Conservation (phyloP, 192 early-diverging fungal genomes). For the Hyaloraphidium curvatum region DNA sequence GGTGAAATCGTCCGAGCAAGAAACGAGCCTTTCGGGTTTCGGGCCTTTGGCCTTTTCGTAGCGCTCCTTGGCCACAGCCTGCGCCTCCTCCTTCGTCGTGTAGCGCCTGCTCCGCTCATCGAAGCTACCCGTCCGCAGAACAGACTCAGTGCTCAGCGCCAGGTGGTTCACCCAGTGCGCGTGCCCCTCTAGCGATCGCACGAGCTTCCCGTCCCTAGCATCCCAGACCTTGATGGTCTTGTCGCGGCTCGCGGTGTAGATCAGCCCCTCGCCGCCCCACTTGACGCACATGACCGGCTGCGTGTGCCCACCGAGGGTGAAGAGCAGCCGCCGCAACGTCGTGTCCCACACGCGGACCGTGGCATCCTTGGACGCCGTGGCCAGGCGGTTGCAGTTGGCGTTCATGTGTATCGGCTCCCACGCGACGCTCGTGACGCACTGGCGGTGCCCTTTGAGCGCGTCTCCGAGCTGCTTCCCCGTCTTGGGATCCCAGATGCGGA, state of each 20-base stretch:
- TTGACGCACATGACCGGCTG: slow-evolving; percentile 82
- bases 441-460: slow-evolving; percentile 60
- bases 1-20: slow-evolving; percentile 93
- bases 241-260: slow-evolving; percentile 84
- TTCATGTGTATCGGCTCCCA: slow-evolving; percentile 94
- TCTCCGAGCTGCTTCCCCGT: slow-evolving; percentile 63
- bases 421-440: slow-evolving; percentile 72
- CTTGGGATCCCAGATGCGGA: slow-evolving; percentile 74
- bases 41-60: slow-evolving; percentile 50
- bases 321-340: slow-evolving; percentile 41
- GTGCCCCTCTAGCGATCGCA: slow-evolving; percentile 72
- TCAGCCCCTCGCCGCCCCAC: slow-evolving; percentile 88
- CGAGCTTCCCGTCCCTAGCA: slow-evolving; percentile 47
- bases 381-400: slow-evolving; percentile 53
- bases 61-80: slow-evolving; percentile 49
- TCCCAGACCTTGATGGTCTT: slow-evolving; percentile 96
- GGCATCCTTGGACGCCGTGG: slow-evolving; percentile 78
- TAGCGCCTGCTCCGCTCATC: slow-evolving; percentile 61
- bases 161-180: slow-evolving; percentile 96
- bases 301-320: slow-evolving; percentile 75
- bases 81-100: slow-evolving; percentile 38
- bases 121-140: slow-evolving; percentile 70
- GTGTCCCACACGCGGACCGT: slow-evolving; percentile 91
- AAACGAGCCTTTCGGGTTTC: slow-evolving; percentile 62
- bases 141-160: slow-evolving; percentile 77